phyloP scores from a whole-genome alignment of 2,329 filamentous ascomycete species.

The Chalaropsis thielavioides region DNA sequence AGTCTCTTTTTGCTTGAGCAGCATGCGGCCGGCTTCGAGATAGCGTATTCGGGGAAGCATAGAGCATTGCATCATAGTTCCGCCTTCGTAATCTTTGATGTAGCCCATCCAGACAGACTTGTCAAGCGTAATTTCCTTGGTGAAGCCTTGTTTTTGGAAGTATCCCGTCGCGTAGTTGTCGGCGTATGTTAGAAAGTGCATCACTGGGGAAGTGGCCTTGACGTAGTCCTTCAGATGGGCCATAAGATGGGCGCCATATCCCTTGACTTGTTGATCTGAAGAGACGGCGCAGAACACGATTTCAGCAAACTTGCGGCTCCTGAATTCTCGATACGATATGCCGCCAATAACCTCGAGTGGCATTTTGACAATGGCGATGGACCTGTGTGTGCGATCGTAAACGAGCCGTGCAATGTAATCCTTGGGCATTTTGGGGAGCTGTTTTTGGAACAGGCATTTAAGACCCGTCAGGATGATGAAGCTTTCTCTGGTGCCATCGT shows the following conservation, averaged over 20 bases:
- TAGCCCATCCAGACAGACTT: conserved; percentile 96
- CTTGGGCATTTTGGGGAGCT: conserved; percentile 97
- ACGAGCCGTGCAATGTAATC: conserved; percentile 96
- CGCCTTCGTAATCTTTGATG: conserved; percentile 98
- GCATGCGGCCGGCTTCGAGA: conserved; percentile 81
- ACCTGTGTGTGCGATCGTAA: conserved; percentile 91
- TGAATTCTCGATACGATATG: conserved; percentile 92
- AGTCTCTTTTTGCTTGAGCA: conserved; percentile 92
- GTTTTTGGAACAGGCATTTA: conserved; percentile 97
- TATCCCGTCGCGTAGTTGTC: conserved; percentile 99
- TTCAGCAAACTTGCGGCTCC: conserved; percentile 82
- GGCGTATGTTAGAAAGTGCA: conserved; percentile 97
- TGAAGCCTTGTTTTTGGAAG: conserved; percentile 98
- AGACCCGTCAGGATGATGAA: conserved; percentile 89
- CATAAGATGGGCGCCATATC: conserved; percentile 96
- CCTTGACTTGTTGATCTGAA: conserved; percentile 96
- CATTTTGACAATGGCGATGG: conserved; percentile 94
- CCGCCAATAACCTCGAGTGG: conserved; percentile 91
- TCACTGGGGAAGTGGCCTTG: conserved; percentile 88
- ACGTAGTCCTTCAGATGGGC: conserved; percentile 96
- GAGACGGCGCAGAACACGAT: conserved; percentile 98
- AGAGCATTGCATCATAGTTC: conserved; percentile 97
- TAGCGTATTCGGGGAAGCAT: conserved; percentile 95
- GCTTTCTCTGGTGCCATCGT: conserved; percentile 75
- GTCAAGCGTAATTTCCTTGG: conserved; percentile 91